These are phyloP conservation scores for Magnaporthiopsis poae DNA, from an alignment of 2,329 filamentous ascomycete genomes.

Conservation along the genomic window DNA sequence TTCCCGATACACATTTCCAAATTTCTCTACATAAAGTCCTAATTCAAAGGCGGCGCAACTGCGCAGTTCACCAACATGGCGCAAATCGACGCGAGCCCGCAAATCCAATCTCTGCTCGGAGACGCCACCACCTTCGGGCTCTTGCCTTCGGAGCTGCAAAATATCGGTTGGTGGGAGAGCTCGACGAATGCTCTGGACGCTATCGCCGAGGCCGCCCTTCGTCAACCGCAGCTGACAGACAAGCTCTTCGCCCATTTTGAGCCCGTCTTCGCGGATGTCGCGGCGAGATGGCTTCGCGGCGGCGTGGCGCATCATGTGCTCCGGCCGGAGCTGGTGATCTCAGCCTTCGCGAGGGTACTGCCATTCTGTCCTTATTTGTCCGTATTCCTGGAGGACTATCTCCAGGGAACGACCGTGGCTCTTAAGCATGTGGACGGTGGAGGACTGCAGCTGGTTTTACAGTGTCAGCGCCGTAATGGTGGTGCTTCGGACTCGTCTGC, in stretches of 20 bases:
- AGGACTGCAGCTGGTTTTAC: conserved; percentile 1
- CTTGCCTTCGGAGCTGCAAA: conserved; percentile 60
- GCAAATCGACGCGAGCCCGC: conserved; percentile 43
- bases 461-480: not conserved
- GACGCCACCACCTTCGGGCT: conserved; percentile 45
- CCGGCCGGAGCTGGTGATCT: conserved; percentile 41
- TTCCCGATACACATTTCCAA: not conserved
- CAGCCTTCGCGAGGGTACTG: conserved; percentile 68
- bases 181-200: conserved; percentile 55
- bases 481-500: not conserved
- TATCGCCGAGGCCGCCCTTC: conserved; percentile 59
- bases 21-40: not conserved
- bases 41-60: not conserved
- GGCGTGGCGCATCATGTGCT: conserved; percentile 14
- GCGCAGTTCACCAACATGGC: conserved; percentile 35
- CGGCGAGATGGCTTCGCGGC: conserved; percentile 63
- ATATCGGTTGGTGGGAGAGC: conserved; percentile 53
- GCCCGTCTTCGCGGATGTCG: conserved; percentile 68
- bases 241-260: conserved; percentile 66
- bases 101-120: conserved; percentile 46
- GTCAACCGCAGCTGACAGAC: conserved; percentile 56
- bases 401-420: conserved; percentile 20
- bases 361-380: conserved; percentile 74
- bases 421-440: conserved; percentile 1
- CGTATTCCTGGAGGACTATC: conserved; percentile 51